A percentile compares a stretch with the other conserved stretches of the same genome.
phyloP scores from a whole-genome alignment of 495 filamentous ascomycete species.

The Neurospora africana region DNA sequence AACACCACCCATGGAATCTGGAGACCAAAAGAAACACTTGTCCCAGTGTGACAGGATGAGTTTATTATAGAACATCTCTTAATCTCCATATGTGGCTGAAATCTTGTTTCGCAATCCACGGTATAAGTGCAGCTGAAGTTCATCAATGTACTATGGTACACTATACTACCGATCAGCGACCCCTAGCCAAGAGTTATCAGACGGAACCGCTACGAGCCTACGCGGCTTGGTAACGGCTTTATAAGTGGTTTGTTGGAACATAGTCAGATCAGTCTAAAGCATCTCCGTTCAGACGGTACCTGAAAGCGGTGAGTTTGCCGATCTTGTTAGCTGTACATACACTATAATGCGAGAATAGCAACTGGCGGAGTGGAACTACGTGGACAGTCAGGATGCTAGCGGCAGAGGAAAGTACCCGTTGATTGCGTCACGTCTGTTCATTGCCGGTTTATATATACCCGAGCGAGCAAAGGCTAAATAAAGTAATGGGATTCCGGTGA shows the following conservation, averaged over 20 bases:
- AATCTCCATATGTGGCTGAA: neutral
- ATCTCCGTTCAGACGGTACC: neutral
- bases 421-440: neutral
- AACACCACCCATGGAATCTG: neutral
- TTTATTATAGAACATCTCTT: neutral
- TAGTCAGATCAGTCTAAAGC: neutral
- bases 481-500: neutral
- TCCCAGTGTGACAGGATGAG: neutral
- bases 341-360: too few relatives aligned
- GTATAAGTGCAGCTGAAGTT: neutral
- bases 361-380: too few relatives aligned
- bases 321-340: neutral
- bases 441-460: neutral
- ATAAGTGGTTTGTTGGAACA: neutral
- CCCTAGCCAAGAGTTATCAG: neutral
- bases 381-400: neutral
- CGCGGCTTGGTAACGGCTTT: neutral
- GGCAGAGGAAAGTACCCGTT: neutral
- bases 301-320: neutral
- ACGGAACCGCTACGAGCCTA: neutral
- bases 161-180: neutral
- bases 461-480: neutral
- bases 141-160: neutral
- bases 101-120: neutral
- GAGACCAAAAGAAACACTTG: neutral